Conservation (phyloP, 768 basidiomycete species). For the Rossbeevera mucosa region DNA sequence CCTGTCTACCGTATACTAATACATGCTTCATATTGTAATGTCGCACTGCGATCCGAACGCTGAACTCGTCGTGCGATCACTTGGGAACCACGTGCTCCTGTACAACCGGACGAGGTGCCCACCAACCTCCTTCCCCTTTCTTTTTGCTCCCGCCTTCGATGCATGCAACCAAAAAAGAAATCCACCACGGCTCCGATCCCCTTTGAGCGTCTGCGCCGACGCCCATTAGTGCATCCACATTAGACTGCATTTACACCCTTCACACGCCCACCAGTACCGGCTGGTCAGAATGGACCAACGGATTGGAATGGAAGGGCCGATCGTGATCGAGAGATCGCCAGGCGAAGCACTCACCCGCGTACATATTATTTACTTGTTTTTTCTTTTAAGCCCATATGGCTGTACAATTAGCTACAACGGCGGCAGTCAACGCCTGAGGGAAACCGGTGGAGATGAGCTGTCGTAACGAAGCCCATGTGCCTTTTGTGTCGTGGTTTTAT, state of each 20-base stretch:
- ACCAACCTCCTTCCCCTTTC: background rate
- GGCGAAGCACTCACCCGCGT: background rate
- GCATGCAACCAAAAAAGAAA: background rate
- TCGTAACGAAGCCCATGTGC: background rate
- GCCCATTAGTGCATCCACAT: background rate
- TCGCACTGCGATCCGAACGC: slow-evolving; percentile 15
- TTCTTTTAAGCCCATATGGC: slow-evolving; percentile 1
- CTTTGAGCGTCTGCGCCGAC: background rate
- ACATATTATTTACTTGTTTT: background rate
- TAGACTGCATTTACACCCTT: background rate
- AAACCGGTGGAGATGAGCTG: too few species aligned
- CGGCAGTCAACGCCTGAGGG: background rate
- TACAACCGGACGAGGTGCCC: background rate
- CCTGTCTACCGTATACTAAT: slow-evolving; percentile 12
- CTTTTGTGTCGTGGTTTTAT: background rate
- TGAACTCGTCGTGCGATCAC: background rate
- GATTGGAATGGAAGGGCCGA: slow-evolving; percentile 5
- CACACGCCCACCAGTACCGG: background rate
- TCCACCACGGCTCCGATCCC: background rate
- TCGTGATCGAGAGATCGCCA: slow-evolving; percentile 19
- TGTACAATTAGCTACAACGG: too few species aligned
- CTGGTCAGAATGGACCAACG: background rate
- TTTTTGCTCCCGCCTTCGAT: background rate
- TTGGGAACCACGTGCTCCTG: slow-evolving; percentile 2
- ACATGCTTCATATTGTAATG: slow-evolving; percentile 6